These are phyloP conservation scores for Globisporangium middletonii DNA, from an alignment of 352 stramenopile species.

Conservation along the genomic window DNA sequence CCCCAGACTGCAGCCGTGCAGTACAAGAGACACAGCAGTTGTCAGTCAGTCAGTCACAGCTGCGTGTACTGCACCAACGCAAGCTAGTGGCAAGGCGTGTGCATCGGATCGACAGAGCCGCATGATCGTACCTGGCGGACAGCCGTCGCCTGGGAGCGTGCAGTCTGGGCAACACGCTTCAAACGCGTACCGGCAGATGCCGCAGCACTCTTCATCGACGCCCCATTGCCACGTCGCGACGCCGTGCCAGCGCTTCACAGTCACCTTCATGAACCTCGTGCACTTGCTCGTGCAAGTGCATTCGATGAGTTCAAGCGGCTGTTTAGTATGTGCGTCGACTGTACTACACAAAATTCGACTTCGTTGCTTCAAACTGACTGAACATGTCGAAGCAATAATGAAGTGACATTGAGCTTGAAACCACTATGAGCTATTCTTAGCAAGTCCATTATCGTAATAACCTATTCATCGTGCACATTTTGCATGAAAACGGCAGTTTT, in stretches of 20 bases:
- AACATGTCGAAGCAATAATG: no score
- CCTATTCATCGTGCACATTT: no score
- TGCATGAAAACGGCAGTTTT: no score
- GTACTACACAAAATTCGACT: no score
- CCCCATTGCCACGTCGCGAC: slow-evolving; percentile 90
- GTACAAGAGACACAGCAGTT: neutral
- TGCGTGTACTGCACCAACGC: neutral
- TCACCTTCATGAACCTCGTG: slow-evolving; percentile 54
- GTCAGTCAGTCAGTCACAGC: neutral
- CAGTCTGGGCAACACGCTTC: slow-evolving; percentile 81
- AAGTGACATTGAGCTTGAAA: no score
- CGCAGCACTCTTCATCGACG: slow-evolving; percentile 89
- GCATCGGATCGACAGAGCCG: neutral
- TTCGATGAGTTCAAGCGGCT: no score
- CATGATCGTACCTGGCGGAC: slow-evolving; percentile 53
- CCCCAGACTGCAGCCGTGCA: slow-evolving; percentile 57
- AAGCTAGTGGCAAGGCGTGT: neutral
- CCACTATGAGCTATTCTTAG: no score
- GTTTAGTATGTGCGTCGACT: no score
- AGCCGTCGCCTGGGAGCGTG: slow-evolving; percentile 70
- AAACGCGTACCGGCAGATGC: slow-evolving; percentile 83
- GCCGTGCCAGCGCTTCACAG: slow-evolving; percentile 83
- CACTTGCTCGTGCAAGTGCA: neutral
- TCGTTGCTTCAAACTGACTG: no score
- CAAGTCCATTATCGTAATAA: no score